phyloP scores from a whole-genome alignment of 768 basidiomycete species.

The Lepiota venenata region DNA sequence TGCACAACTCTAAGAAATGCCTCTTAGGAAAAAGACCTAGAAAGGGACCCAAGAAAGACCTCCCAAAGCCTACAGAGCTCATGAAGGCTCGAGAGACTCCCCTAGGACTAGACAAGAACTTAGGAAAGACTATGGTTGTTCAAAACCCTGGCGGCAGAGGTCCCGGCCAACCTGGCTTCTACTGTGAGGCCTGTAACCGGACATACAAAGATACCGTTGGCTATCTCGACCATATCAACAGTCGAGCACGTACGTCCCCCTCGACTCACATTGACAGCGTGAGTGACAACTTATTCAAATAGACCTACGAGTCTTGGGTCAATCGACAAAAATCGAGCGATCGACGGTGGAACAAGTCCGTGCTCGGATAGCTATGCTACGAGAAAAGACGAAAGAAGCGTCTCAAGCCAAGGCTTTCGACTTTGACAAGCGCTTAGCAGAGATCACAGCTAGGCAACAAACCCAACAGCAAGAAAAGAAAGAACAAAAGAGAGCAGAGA shows the following conservation, averaged over 20 bases:
- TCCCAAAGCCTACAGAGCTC: conserved; percentile 91
- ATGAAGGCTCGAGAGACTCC: conserved; percentile 86
- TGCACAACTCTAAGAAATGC: conserved; percentile 5
- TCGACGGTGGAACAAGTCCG: conserved; percentile 94
- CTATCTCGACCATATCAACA: conserved; percentile 95
- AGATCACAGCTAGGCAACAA: conserved; percentile 73
- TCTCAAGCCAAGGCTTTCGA: conserved; percentile 89
- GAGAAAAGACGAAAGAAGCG: conserved; percentile 83
- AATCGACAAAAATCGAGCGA: conserved; percentile 86
- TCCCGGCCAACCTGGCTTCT: conserved; percentile 90
- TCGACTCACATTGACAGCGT: not conserved
- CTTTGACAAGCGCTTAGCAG: conserved; percentile 85
- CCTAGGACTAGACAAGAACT: conserved; percentile 91
- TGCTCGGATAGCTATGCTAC: conserved; percentile 80
- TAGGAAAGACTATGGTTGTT: conserved; percentile 93
- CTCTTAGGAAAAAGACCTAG: conserved; percentile 77
- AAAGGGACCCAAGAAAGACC: conserved; percentile 63
- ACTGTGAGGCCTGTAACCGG: conserved; percentile 86
- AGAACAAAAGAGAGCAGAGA: conserved; percentile 74
- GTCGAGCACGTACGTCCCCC: conserved; percentile 74
- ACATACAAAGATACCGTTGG: conserved; percentile 93
- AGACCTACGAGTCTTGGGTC: conserved; percentile 95
- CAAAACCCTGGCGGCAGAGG: conserved; percentile 79
- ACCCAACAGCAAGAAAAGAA: conserved; percentile 70
- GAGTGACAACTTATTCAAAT: conserved; percentile 10